Base-by-base conservation (phyloP, 2,329 filamentous ascomycete genomes). In the Stachybotrys chlorohalonatus region DNA sequence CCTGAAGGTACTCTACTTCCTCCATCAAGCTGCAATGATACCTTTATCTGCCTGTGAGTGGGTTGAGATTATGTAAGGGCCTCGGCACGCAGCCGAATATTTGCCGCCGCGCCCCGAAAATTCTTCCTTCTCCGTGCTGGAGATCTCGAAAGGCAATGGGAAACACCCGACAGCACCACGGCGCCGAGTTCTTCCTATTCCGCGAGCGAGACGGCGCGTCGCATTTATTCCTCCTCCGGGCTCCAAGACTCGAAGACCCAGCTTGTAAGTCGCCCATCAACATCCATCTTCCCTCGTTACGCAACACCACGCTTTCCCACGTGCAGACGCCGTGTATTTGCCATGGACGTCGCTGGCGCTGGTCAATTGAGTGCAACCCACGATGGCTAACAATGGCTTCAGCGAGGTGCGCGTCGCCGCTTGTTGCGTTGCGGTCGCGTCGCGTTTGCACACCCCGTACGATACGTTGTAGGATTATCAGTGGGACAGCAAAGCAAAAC, bases 121-220 rank as follows among this genome's bases (percentile, higher is more conserved):
- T 68, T 68, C 63, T 68, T 67, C 65, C 66, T 64, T 63, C 64
- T 69, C 66, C 67, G 65, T 66, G 59, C 54, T 55, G 15, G 49
- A 51, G 60, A 62, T 63, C 59, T 60, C 59, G 47, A 61, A 52
- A 49, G 56, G 59, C 59, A 61, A 45, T n/a, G 11, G 39, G 66
- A 68, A 69, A 69, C 65, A 68, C 63, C 60, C 66, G 36, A 42
- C 36, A 42, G 36, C 36, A 42, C 57, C 57, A 63, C 61, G 68
- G 65, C 61, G 64, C 67, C 67, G 71, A 73, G 72, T 75, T 75
- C 72, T 75, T 75, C 73, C 73, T 74, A 67, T 71, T 75, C 73
- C 73, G 73, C 72, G 50, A 42, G 50, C 67, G 64, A 68, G 61
- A 63, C 60, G 70, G 66, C 65, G 68, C 68, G 66, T 72, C 70